These are phyloP conservation scores for Cyphellophora attinorum DNA, from an alignment of 2,329 filamentous ascomycete genomes.

Conservation along the genomic window DNA sequence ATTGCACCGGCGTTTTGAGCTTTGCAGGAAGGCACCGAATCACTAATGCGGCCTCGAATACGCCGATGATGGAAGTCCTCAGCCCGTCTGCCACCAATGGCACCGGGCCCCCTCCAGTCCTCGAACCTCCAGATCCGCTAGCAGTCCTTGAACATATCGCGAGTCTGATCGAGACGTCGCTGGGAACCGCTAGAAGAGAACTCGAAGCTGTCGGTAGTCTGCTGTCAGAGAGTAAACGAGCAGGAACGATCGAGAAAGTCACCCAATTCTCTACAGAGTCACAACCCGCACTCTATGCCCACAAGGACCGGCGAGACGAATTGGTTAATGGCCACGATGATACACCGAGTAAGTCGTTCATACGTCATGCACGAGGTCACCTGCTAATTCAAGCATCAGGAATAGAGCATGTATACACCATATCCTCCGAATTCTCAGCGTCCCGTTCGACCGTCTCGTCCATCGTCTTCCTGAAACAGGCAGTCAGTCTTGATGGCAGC, in stretches of 20 bases:
- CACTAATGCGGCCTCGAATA: slow-evolving; percentile 3
- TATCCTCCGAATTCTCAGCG: slow-evolving; percentile 73
- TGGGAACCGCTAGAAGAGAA: slow-evolving; percentile 67
- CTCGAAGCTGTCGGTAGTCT: slow-evolving; percentile 74
- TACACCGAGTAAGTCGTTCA: slow-evolving; percentile 16
- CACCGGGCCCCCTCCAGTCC: slow-evolving; percentile 5
- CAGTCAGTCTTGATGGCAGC: slow-evolving; percentile 74
- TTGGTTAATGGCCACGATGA: slow-evolving; percentile 21
- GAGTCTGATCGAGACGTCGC: slow-evolving; percentile 60
- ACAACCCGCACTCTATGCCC: slow-evolving; percentile 80
- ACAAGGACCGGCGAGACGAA: slow-evolving; percentile 54
- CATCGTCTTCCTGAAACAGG: slow-evolving; percentile 81
- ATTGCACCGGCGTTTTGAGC: slow-evolving; percentile 14
- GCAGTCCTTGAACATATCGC: slow-evolving; percentile 63
- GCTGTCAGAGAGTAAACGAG: slow-evolving; percentile 60
- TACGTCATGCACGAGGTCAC: slow-evolving; percentile 27
- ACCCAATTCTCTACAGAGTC: slow-evolving; percentile 81
- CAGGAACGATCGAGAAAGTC: slow-evolving; percentile 79
- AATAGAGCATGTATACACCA: slow-evolving; percentile 59
- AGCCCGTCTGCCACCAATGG: slow-evolving; percentile 15
- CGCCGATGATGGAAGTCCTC: slow-evolving; percentile 15
- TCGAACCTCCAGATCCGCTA: slow-evolving; percentile 49
- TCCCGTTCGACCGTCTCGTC: slow-evolving; percentile 73
- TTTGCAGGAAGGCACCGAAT: not conserved
- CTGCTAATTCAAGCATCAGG: slow-evolving; percentile 5